Conservation (phyloP, 2,329 filamentous ascomycete species). For the Aspergillus spinulosporus region DNA sequence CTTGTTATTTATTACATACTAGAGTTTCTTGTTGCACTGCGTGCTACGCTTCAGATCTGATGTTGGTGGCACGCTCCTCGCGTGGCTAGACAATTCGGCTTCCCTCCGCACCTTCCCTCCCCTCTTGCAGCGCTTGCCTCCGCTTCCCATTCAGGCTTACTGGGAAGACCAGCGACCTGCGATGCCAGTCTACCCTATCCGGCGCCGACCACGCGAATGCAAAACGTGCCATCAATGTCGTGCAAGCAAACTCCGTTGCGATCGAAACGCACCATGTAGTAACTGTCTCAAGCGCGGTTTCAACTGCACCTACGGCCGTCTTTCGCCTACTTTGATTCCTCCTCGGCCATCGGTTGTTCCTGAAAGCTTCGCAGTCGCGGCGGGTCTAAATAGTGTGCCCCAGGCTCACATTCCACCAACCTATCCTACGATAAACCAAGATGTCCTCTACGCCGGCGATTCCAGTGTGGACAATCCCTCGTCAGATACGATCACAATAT, state of each 20-base stretch:
- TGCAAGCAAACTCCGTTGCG: constrained; percentile 52
- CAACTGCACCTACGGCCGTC: constrained; percentile 40
- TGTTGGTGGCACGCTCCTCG: constrained; percentile 5
- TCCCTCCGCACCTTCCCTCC: neutral
- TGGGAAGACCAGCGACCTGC: constrained; percentile 3
- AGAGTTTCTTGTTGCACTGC: neutral
- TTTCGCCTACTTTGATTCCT: constrained; percentile 25
- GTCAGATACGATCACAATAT: constrained; percentile 33
- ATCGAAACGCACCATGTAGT: constrained; percentile 43
- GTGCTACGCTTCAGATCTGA: neutral
- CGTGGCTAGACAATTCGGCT: neutral
- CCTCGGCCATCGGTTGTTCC: constrained; percentile 17
- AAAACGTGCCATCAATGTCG: constrained; percentile 54
- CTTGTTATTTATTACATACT: neutral
- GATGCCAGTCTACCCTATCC: constrained; percentile 39
- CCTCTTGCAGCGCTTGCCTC: neutral
- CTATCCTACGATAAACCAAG: constrained; percentile 17
- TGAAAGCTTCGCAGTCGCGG: constrained; percentile 16
- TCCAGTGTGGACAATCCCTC: constrained; percentile 21
- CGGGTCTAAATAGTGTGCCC: constrained; percentile 22
- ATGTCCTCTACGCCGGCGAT: constrained; percentile 26
- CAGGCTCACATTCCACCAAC: constrained; percentile 16
- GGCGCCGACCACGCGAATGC: constrained; percentile 39
- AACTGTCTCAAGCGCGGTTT: constrained; percentile 46
- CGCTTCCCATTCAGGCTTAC: neutral